Evolutionary conservation across 805 yeast species (phyloP).

Genomic region (Phaffomyces opuntiae): DNA sequence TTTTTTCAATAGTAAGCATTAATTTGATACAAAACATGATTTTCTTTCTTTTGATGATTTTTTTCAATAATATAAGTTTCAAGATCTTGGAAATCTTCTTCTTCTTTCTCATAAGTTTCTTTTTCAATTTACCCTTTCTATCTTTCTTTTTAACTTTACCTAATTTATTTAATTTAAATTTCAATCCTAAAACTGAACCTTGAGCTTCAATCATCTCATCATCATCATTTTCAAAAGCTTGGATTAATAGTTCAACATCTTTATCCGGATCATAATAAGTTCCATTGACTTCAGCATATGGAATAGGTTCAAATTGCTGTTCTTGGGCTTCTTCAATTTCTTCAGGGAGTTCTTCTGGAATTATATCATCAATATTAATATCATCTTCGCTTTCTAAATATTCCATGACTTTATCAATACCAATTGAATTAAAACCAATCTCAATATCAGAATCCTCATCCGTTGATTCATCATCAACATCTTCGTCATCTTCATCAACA

Average conservation of each 20-base stretch:
- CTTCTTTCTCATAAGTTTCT: slow-evolving; percentile 14
- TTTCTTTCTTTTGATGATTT: slow-evolving; percentile 9
- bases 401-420: too few relatives aligned
- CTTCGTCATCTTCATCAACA: slow-evolving; percentile 5
- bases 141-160: not conserved
- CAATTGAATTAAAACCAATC: too few relatives aligned
- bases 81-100: slow-evolving; percentile 10
- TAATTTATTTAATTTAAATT: too few relatives aligned
- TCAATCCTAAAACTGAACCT: not conserved
- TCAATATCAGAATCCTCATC: too few relatives aligned
- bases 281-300: too few relatives aligned
- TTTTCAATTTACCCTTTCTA: not conserved
- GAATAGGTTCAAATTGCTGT: too few relatives aligned
- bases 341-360: too few relatives aligned
- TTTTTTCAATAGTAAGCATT: slow-evolving; percentile 18
- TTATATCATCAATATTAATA: too few relatives aligned
- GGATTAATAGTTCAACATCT: too few relatives aligned
- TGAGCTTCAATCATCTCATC: not conserved
- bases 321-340: too few relatives aligned
- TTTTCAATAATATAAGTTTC: slow-evolving; percentile 18
- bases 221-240: not conserved
- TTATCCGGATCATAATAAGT: too few relatives aligned
- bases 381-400: too few relatives aligned
- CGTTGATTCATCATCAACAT: not conserved
- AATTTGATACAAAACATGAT: slow-evolving; percentile 13